Evolutionary conservation across 768 basidiomycete genomes (phyloP), one percentile per base, ranked within the genome.

Genomic region (Phallus indusiatus): DNA sequence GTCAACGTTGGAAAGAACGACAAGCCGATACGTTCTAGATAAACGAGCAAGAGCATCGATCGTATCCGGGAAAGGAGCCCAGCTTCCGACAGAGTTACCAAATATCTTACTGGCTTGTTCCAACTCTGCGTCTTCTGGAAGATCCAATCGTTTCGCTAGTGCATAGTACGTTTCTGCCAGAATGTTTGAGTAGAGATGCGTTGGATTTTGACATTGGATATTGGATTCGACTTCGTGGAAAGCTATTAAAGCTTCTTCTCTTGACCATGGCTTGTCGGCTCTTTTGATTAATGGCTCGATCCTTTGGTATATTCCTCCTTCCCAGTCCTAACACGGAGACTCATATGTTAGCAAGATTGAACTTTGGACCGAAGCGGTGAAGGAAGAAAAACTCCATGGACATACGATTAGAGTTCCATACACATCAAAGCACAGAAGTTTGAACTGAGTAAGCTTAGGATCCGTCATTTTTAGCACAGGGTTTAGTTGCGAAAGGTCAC

Each of bases 1-100:
- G 63, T 90, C 88, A 66, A 90, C 83, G 69, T 90, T 90, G 63
- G 86, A 88, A 42, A 90, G 76, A 5, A 88, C 84, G 60, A 83
- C 76, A 60, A 90, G 82, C 57, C 82, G 83, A 73, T 81, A 89
- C 66, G 79, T 78, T 58, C 76, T 74, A 37, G 84, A 75, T 54
- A 90, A 80, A 28, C 74, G 69, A 53, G 74, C 76, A 5, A 90
- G 79, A 0, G 86, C 87, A 16, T 71, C 68, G 60, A 74, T 69
- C 9, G 83, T 85, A 69, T 90, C 88, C 0, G 82, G 78, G 71
- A 89, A 90, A 7, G 81, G 74, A 1, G 74, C 72, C 87, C 87
- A 90, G 36, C 76, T 62, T 42, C 72, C 71, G 47, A 90, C 78
- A 24, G 85, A 85, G 47, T 74, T 67, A 7, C 81, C 85, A 60